Conservation (phyloP, 2,329 filamentous ascomycete genomes). For the Aspergillus viridinutans region DNA sequence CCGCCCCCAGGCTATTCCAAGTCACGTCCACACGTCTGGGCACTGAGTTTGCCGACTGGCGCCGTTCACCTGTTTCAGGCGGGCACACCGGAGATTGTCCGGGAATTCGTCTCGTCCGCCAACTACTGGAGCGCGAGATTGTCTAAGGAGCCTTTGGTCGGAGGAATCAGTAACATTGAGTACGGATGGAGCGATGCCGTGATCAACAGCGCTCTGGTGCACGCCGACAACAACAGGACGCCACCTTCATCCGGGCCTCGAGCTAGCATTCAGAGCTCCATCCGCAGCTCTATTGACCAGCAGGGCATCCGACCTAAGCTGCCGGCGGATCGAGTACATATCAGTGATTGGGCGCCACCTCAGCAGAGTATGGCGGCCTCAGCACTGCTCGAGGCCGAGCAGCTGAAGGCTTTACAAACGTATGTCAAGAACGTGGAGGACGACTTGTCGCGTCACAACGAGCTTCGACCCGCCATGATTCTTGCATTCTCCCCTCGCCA, state of each 20-base stretch:
- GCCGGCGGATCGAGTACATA: slow-evolving; percentile 76
- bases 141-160: slow-evolving; percentile 87
- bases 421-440: slow-evolving; percentile 85
- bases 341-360: slow-evolving; percentile 85
- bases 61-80: slow-evolving; percentile 98
- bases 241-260: slow-evolving; percentile 38
- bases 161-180: slow-evolving; percentile 93
- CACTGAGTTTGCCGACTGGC: slow-evolving; percentile 82
- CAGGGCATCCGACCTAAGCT: slow-evolving; percentile 62
- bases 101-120: slow-evolving; percentile 87
- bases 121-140: slow-evolving; percentile 98
- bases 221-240: slow-evolving; percentile 37
- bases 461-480: slow-evolving; percentile 79
- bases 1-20: slow-evolving; percentile 92
- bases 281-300: slow-evolving; percentile 65
- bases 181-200: slow-evolving; percentile 92
- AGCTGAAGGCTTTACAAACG: slow-evolving; percentile 66
- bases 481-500: slow-evolving; percentile 84
- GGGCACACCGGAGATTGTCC: slow-evolving; percentile 88
- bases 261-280: slow-evolving; percentile 57
- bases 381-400: slow-evolving; percentile 71
- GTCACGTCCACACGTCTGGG: slow-evolving; percentile 86
- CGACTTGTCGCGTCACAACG: slow-evolving; percentile 82
- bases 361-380: slow-evolving; percentile 86
- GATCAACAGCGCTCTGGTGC: slow-evolving; percentile 71